Base-by-base conservation (phyloP, 257 asterid genomes). In the Ilex aquifolium region DNA sequence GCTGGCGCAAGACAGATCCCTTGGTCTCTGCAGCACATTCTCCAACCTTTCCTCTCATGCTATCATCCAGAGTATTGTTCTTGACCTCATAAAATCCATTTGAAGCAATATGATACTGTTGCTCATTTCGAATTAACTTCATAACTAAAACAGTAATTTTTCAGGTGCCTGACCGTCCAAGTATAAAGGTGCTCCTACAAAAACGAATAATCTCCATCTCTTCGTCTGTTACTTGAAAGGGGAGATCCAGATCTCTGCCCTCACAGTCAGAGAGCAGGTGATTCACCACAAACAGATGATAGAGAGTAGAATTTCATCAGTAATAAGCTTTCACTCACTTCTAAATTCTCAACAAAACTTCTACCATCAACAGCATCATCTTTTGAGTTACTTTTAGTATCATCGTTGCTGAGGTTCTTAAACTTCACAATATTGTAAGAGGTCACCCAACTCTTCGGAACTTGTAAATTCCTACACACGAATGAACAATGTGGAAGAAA, bases 161-260 rank as follows among this genome's bases (percentile, higher is more conserved):
- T 7, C 92, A 89, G 0, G 96, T 85, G 52, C 95, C 95, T 6
- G 95, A 85, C 60, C 96, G 71, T 7, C 95, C 95, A 13, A 84
- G 62, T 54, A 87, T 77, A 56, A 87, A 87, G 62, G 90, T 79
- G 62, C 80, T 88, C 69, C 67, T 57, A 16, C 76, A 61, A 53
- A 74, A 88, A 14, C 59, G 50, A 63, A 88, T 82, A 42, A 82
- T 75, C 70, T 76, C 83, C 39, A 73, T 65, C 75, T 87, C 92
- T 67, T 84, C 83, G 27, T 84, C 79, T 16, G 86, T 87, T 54
- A 87, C 90, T 72, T 87, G 92, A 70, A 87, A 87, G 0, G 92
- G 95, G 16, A 82, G 74, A 61, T 78, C 87, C 39, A 78, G 14
- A 62, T 82, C 88, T 67, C 63, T 60, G 15, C 85, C 89, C 15